Conservation (phyloP, 495 filamentous ascomycete species). For the Hypoxylon fragiforme region DNA sequence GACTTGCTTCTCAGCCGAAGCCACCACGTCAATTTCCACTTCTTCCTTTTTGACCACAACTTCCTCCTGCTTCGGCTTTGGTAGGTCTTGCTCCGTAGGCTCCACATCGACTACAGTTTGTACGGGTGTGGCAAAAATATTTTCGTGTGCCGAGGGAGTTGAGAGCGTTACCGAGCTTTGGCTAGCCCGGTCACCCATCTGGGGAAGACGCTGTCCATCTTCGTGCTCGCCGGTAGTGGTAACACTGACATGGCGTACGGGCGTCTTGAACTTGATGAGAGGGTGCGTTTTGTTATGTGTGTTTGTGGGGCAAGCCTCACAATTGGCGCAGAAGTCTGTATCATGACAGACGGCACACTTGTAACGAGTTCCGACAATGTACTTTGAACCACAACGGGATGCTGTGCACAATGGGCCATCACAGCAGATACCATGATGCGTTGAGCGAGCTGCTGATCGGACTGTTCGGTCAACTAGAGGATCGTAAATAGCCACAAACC, state of each 20-base stretch:
- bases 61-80: constrained; percentile 36
- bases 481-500: constrained; percentile 88
- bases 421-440: constrained; percentile 87
- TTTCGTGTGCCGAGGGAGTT: constrained; percentile 45
- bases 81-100: constrained; percentile 48
- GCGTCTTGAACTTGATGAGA: constrained; percentile 94
- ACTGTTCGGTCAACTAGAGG: constrained; percentile 59
- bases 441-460: constrained; percentile 47
- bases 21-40: constrained; percentile 20
- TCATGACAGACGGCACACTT: constrained; percentile 98
- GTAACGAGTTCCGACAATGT: constrained; percentile 85
- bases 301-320: constrained; percentile 84
- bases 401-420: constrained; percentile 87
- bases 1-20: constrained; percentile 33
- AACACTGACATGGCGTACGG: constrained; percentile 85
- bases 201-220: constrained; percentile 58
- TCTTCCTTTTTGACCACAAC: constrained; percentile 45
- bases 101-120: constrained; percentile 75
- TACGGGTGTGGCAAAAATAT: constrained; percentile 63
- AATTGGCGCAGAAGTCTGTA: constrained; percentile 92
- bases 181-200: constrained; percentile 66
- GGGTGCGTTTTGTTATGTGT: constrained; percentile 92
- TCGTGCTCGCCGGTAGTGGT: constrained; percentile 79
- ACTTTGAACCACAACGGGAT: constrained; percentile 54
- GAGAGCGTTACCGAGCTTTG: constrained; percentile 51